phyloP scores from a whole-genome alignment of 2,329 filamentous ascomycete genomes.

The Penicillium digitatum region DNA sequence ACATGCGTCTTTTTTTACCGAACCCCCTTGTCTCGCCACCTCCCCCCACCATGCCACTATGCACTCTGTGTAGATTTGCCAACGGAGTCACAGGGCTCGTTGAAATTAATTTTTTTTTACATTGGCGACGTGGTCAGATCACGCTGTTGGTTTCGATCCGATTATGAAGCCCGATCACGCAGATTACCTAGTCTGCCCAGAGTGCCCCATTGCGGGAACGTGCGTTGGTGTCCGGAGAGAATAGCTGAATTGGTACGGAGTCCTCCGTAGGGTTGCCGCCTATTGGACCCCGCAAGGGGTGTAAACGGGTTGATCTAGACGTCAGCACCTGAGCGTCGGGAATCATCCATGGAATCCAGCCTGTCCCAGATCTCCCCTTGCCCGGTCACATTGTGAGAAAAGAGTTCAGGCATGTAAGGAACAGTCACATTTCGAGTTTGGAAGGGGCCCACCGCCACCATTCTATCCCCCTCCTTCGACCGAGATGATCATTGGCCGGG shows the following conservation, averaged over 20 bases:
- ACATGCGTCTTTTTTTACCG: neutral
- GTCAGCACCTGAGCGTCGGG: too few species aligned
- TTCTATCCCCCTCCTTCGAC: slow-evolving; percentile 15
- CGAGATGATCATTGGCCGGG: slow-evolving; percentile 15
- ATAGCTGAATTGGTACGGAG: neutral
- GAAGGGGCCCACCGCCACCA: slow-evolving; percentile 21
- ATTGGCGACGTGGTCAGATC: slow-evolving; percentile 4
- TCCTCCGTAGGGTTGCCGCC: neutral
- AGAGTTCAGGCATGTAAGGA: slow-evolving; percentile 8
- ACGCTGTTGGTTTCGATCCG: neutral
- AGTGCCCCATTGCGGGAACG: neutral
- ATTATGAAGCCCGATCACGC: neutral
- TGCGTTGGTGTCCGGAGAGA: neutral
- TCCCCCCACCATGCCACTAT: slow-evolving; percentile 13
- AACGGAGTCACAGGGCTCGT: neutral
- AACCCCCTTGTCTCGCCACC: slow-evolving; percentile 6
- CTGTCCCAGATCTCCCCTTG: neutral
- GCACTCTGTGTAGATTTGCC: neutral
- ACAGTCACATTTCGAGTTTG: slow-evolving; percentile 3
- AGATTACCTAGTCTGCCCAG: neutral
- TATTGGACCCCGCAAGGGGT: neutral
- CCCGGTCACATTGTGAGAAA: neutral
- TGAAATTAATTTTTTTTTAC: neutral
- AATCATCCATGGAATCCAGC: neutral
- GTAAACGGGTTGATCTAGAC: too few species aligned